Base-by-base conservation (phyloP, 805 yeast genomes). In the Saccharomycopsis guyanensis region DNA sequence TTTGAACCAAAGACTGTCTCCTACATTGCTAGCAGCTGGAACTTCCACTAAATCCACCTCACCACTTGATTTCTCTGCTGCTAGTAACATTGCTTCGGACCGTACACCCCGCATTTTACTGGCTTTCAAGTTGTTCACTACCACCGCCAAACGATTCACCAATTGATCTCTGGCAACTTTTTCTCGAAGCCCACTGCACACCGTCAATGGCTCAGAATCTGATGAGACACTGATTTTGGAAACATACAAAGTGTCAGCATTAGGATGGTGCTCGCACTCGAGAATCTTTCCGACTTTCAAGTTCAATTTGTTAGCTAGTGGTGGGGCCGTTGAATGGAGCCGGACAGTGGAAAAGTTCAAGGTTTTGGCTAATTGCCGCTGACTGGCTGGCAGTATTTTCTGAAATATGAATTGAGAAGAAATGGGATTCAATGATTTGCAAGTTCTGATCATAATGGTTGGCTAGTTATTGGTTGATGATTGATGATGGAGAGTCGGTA, bases 21-120 rank as follows among this genome's bases (percentile, higher is more conserved):
- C 82, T 7, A 68, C 38, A 0, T 46, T 36, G 2, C 68, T 57
- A 5, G 49, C 49, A 1, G 0, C 5, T 3, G 83, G 80, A 1
- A 81, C 77, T 2, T 43, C 47, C 0, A 78, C 71, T 4, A 76
- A 59, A 39, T 71, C 78, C 3, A 77, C 78, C 2, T 53, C 60
- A 5, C 40, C 52, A 4, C 33, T 37, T n/a, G n/a, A n/a, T n/a
- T n/a, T n/a, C 12, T 65, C 74, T 1, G 84, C 79, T n/a, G 86
- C 85, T 18, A 81, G 56, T 1, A 81, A 55, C 86, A 81, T 81
- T 0, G 82, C 85, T 52, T 78, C 76, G 1, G 84, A 78, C 35
- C 56, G 58, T 18, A 73, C 70, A 1, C 86, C 86, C 51, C 86
- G 63, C 73, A 81, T 72, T 56, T 78, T 78, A 8, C 78, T 68